These are phyloP conservation scores for Kurtzmaniella fragi DNA, from an alignment of 805 yeast species.

Conservation along the genomic window DNA sequence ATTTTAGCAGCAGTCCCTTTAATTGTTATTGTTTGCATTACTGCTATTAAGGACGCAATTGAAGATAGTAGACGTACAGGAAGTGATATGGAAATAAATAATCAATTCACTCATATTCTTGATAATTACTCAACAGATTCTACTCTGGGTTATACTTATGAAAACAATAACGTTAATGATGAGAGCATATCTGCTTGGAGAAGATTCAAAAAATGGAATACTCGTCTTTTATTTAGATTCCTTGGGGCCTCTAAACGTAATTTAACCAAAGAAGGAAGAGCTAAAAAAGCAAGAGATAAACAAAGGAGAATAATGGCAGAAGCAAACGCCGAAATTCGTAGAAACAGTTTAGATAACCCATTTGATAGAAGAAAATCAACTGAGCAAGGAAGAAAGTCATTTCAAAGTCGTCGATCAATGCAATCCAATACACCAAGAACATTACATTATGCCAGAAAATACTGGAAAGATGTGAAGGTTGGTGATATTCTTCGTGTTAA, in stretches of 20 bases:
- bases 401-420: slow-evolving; percentile 9
- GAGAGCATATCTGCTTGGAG: slow-evolving; percentile 69
- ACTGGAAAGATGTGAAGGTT: slow-evolving; percentile 71
- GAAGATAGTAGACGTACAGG: slow-evolving; percentile 76
- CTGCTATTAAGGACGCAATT: slow-evolving; percentile 75
- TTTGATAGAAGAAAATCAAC: slow-evolving; percentile 6
- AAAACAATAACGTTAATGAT: slow-evolving; percentile 56
- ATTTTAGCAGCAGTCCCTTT: slow-evolving; percentile 72
- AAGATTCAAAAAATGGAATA: slow-evolving; percentile 52
- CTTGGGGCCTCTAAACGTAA: slow-evolving; percentile 24
- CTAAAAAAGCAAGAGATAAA: slow-evolving; percentile 20
- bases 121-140: slow-evolving; percentile 17
- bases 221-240: slow-evolving; percentile 22
- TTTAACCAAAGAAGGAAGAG: slow-evolving; percentile 32
- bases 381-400: slow-evolving; percentile 9
- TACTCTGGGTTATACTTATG: slow-evolving; percentile 14
- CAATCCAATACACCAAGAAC: slow-evolving; percentile 8
- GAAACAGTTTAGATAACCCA: slow-evolving; percentile 30
- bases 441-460: slow-evolving; percentile 25
- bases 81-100: slow-evolving; percentile 70
- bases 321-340: slow-evolving; percentile 7
- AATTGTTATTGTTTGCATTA: slow-evolving; percentile 68
- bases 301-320: slow-evolving; percentile 5
- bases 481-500: slow-evolving; percentile 68
- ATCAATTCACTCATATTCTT: slow-evolving; percentile 65